Evolutionary conservation across 2,329 filamentous ascomycete genomes (phyloP), one percentile per base, ranked within the genome.

Genomic region (Colletotrichum australisinense): DNA sequence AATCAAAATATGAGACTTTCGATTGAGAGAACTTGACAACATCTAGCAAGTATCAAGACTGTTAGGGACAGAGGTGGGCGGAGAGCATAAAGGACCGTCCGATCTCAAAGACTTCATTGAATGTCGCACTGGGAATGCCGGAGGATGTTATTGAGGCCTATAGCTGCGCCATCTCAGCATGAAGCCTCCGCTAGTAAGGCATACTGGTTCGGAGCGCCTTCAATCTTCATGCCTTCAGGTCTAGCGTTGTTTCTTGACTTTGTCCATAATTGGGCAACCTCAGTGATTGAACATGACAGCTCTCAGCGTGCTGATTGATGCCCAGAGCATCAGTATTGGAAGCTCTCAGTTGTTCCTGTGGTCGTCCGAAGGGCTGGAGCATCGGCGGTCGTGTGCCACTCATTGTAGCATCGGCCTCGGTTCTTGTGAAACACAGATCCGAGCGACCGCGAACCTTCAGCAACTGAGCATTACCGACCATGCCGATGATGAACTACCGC

Each of bases 401-500:
- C 38, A 14, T 28, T 12, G 16, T n/a, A 3, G n/a, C 28, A 28
- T 53, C 28, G 26, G 19, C 35, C 60, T 65, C 53, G 55, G 53
- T 24, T 28, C 22, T 30, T n/a, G 53, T 70, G 62, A 70, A 70
- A 59, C 67, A 19, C 26, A 5, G 53, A 53, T 38, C 56, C 22
- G 55, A 46, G 67, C 63, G 16, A 46, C 26, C 8, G 19, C 14
- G 16, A 64, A 32, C 59, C 26, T 69, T 35, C 49, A 32, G 19
- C 42, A 14, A 19, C 19, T 63, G 24, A 9, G n/a, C 14, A 22
- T 6, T 49, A 24, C 59, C 59, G 59, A 8, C 19, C 38, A 49
- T 52, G 42, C 59, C 59, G 59, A 49, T 49, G 4, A 19, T 22
- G 4, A 22, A 19, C 14, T 42, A 19, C 8, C 6, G 14, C 5